Evolutionary conservation across 2,329 filamentous ascomycete species (phyloP).

Genomic region (Penicillium crustosum): DNA sequence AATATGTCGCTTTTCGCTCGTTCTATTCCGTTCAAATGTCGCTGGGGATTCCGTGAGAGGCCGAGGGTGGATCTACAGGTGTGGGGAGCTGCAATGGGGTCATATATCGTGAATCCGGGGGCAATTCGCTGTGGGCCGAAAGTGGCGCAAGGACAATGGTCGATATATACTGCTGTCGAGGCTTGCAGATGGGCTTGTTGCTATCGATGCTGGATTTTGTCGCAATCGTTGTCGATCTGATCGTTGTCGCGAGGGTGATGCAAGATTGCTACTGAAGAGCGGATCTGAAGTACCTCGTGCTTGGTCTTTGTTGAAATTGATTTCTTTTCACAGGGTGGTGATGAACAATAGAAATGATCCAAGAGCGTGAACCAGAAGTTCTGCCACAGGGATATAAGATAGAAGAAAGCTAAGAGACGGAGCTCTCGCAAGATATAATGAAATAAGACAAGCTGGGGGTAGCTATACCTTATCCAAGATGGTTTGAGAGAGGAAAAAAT

Average conservation of each 20-base stretch:
- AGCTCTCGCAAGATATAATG: not conserved
- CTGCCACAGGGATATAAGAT: not conserved
- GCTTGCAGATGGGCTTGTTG: slow-evolving; percentile 3
- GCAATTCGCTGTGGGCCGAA: not conserved
- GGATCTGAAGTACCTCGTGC: slow-evolving; percentile 10
- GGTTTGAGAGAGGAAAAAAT: not conserved
- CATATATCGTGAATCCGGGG: not conserved
- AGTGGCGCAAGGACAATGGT: slow-evolving; percentile 7
- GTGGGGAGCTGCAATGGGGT: slow-evolving; percentile 8
- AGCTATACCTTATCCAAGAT: slow-evolving; percentile 13
- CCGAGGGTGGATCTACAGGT: slow-evolving; percentile 17
- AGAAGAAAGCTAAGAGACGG: not conserved
- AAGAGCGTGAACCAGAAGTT: not conserved
- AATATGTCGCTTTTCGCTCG: slow-evolving; percentile 2
- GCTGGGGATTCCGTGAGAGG: not conserved
- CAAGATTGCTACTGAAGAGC: slow-evolving; percentile 18
- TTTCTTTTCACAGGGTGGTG: slow-evolving; percentile 9
- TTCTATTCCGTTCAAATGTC: slow-evolving; percentile 1
- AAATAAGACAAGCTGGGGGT: slow-evolving; percentile 9
- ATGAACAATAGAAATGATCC: not conserved
- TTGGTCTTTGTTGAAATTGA: slow-evolving; percentile 7
- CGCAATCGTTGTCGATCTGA: slow-evolving; percentile 2
- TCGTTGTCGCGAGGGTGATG: not conserved
- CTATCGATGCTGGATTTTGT: not conserved
- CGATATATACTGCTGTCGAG: slow-evolving; percentile 2